Evolutionary conservation across 2,329 filamentous ascomycete species (phyloP), one percentile per base, ranked within the genome.

Genomic region (Zopfia rhizophila): DNA sequence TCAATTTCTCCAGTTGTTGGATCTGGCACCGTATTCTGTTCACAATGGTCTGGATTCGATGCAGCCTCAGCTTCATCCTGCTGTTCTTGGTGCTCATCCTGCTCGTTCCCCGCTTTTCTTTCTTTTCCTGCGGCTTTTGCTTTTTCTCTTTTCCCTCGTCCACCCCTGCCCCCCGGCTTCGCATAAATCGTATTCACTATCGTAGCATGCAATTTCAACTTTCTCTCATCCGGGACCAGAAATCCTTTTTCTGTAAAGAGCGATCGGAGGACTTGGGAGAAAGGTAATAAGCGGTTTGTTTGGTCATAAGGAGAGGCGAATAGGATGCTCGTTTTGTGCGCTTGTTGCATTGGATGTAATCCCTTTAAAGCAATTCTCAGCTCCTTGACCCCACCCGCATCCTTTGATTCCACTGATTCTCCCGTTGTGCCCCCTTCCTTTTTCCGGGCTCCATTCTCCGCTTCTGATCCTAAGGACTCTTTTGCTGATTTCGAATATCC

Each of bases 161-260:
- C 33, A 32, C 60, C 59, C 36, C 55, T 48, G 24, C 48, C 61
- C 38, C 58, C 65, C 4, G 69, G 70, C 63, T 79, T 82, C 30
- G 85, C 84, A 66, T 96, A 95, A 11, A 91, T 83, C 0, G 91
- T 95, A 69, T 97, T 96, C 38, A 94, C 73, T 3, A 97, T 75
- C 0, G 93, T 97, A 13, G 90, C 91, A 66, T 97, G 93, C 38
- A 97, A 72, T 14, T 89, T 80, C 51, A 97, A 69, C 5, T 84
- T 81, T 42, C 90, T 75, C 10, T 75, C 72, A 18, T 89, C 86
- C 1, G 76, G 72, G 0, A 77, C 65, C 62, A 91, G 73, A 7
- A 89, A 69, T 1, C 78, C 84, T 0, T 75, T 74, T 2, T 81
- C 74, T 13, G 72, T 72, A 57, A 92, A 91, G 1, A 58, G 53